phyloP scores from a whole-genome alignment of 2,329 filamentous ascomycete genomes.

The Rosellinia necatrix region DNA sequence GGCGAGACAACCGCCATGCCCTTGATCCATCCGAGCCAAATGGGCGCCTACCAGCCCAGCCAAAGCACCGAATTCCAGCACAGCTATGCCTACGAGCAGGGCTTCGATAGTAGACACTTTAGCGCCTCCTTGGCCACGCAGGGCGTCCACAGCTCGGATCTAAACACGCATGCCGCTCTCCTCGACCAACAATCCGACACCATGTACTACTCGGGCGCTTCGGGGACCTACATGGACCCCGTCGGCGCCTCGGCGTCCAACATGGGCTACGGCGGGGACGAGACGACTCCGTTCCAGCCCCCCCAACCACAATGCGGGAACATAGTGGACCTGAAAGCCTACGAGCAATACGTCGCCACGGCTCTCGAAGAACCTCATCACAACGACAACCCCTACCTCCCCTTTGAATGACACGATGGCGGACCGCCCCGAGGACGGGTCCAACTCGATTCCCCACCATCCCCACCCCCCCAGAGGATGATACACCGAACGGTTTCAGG shows the following conservation, averaged over 20 bases:
- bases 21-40: not conserved
- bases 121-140: not conserved
- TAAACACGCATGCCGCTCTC: not conserved
- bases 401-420: not conserved
- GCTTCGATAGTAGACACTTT: not conserved
- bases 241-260: not conserved
- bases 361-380: conserved; percentile 25
- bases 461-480: too few species aligned
- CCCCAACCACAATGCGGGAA: not conserved
- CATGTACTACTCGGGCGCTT: not conserved
- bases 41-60: not conserved
- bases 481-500: too few species aligned
- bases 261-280: not conserved
- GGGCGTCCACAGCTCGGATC: not conserved
- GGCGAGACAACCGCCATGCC: not conserved
- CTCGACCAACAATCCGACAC: not conserved
- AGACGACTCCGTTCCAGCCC: not conserved
- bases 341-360: conserved; percentile 30
- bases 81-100: not conserved
- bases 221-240: not conserved
- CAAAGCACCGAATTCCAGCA: not conserved
- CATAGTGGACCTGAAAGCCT: conserved; percentile 26
- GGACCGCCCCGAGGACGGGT: not conserved
- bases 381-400: not conserved
- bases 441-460: too few species aligned